These are phyloP conservation scores for Candida multigemmis DNA, from an alignment of 805 yeast genomes.

Conservation along the genomic window DNA sequence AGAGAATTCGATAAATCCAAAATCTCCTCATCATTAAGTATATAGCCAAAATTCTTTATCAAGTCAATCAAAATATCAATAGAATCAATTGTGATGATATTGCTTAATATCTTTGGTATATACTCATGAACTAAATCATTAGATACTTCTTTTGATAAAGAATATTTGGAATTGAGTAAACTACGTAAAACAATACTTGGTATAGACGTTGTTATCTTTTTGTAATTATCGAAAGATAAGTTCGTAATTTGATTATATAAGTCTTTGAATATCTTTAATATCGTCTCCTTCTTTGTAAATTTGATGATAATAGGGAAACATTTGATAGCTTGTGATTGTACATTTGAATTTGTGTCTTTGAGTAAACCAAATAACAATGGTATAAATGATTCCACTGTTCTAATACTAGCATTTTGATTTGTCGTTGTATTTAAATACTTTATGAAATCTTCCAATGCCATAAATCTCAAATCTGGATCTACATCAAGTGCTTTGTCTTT, in stretches of 20 bases:
- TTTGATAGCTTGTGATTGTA: conserved; percentile 65
- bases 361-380: conserved; percentile 35
- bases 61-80: conserved; percentile 56
- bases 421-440: conserved; percentile 24
- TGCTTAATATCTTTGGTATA: conserved; percentile 27
- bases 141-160: no score
- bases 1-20: conserved; percentile 15
- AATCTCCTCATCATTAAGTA: conserved; percentile 27
- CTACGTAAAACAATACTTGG: conserved; percentile 45
- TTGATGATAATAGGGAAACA: conserved; percentile 35
- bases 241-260: conserved; percentile 13
- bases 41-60: conserved; percentile 38
- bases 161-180: conserved; percentile 24
- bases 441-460: conserved; percentile 74
- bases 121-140: no score
- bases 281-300: conserved; percentile 19
- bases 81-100: conserved; percentile 39
- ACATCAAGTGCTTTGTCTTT: conserved; percentile 47
- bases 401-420: conserved; percentile 13
- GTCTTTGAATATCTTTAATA: conserved; percentile 17
- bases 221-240: conserved; percentile 9
- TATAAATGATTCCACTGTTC: conserved; percentile 26
- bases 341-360: conserved; percentile 59
- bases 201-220: conserved; percentile 35
- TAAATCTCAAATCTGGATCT: conserved; percentile 76